Percentiles rank a stretch among this genome's conserved stretches.
These are phyloP conservation scores for Plenodomus lindquistii DNA, from an alignment of 2,329 filamentous ascomycete species.

Conservation along the genomic window DNA sequence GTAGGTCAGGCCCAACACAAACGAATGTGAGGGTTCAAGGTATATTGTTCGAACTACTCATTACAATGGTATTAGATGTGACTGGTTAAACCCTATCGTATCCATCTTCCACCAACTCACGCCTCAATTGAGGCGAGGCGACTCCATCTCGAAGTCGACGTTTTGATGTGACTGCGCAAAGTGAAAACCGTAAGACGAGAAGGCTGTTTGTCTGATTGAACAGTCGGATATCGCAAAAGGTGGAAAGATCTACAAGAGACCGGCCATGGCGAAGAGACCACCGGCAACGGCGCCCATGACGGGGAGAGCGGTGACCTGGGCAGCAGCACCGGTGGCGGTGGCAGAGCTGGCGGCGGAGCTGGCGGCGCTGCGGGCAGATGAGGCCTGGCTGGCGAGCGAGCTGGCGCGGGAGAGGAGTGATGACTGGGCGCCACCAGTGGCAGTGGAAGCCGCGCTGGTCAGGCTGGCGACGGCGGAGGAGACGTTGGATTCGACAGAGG, in stretches of 20 bases:
- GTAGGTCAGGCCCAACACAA: neutral
- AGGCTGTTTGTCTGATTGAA: constrained; percentile 6
- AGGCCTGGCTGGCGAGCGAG: constrained; percentile 10
- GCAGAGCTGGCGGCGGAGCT: constrained; percentile 15
- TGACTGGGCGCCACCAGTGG: constrained; percentile 6
- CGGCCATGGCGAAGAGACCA: constrained; percentile 35
- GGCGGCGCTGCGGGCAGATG: constrained; percentile 11
- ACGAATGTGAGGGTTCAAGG: neutral
- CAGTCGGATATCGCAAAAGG: neutral
- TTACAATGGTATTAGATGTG: neutral
- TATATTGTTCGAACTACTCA: neutral
- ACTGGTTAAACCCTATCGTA: neutral
- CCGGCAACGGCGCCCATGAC: constrained; percentile 38
- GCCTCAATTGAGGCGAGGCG: constrained; percentile 16
- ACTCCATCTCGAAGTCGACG: constrained; percentile 10
- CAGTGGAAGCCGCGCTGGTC: constrained; percentile 14
- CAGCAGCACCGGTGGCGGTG: constrained; percentile 17
- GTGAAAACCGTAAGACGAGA: constrained; percentile 3
- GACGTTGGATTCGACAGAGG: constrained; percentile 14
- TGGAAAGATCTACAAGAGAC: constrained; percentile 35
- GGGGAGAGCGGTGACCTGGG: constrained; percentile 29
- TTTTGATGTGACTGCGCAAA: constrained; percentile 7
- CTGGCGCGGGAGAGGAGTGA: constrained; percentile 3
- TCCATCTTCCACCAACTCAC: constrained; percentile 1
- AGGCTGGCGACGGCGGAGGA: constrained; percentile 21